Conservation (phyloP, 2,329 filamentous ascomycete species). For the Mycosphaerella arachidis region DNA sequence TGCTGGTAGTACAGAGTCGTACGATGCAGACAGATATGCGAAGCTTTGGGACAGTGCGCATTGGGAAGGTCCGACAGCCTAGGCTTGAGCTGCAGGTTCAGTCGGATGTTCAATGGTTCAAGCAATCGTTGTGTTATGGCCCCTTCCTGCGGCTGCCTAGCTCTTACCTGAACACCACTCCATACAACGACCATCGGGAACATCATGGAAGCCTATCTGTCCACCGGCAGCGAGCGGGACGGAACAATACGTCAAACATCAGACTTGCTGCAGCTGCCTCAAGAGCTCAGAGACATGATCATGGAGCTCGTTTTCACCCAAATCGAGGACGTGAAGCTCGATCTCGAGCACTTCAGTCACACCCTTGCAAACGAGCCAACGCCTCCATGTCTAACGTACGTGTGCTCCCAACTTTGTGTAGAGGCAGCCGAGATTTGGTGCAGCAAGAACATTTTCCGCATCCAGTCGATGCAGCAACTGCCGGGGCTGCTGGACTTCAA, state of each 20-base stretch:
- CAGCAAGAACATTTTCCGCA: neutral
- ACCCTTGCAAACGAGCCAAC: neutral
- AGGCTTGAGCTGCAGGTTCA: neutral
- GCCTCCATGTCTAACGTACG: neutral
- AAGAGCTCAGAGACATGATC: neutral
- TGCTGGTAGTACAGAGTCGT: neutral
- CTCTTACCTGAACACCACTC: neutral
- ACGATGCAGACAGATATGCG: neutral
- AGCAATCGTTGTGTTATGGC: neutral
- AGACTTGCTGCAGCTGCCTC: neutral
- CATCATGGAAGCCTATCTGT: neutral
- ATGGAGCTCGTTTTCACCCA: neutral
- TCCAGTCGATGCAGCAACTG: neutral
- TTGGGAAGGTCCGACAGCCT: neutral
- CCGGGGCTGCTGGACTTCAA: neutral
- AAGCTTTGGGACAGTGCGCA: neutral
- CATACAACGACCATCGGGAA: neutral
- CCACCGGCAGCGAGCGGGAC: neutral
- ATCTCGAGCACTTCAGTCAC: neutral
- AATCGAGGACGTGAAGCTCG: neutral
- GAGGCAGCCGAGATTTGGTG: neutral
- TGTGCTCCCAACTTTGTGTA: neutral
- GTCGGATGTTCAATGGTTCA: no score
- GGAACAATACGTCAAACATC: neutral
- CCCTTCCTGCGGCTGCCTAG: neutral